Evolutionary conservation across 1,284 basidiomycete genomes (phyloP), one percentile per base, ranked within the genome.

Genomic region (Rhodotorula sp.): DNA sequence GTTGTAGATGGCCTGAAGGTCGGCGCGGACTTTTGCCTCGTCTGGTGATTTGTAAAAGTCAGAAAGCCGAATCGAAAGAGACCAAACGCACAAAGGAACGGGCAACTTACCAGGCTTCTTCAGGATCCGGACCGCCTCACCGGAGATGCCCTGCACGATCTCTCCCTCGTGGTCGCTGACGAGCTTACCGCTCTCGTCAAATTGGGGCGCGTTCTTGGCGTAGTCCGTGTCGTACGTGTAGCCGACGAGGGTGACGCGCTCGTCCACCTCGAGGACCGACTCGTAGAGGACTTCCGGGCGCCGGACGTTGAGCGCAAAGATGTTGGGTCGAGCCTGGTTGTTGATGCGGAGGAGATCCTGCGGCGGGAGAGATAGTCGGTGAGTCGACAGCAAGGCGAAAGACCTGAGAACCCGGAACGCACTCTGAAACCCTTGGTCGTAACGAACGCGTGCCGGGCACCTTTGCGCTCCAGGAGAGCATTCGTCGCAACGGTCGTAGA

Each of bases 401-500:
- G 50, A 6, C 38, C 10, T 43, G 8, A 2, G 38, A 43, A 43
- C 38, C 12, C 38, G 38, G 80, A 97, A 97, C 19, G 91, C 92
- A 72, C 95, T 95, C 89, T 85, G 97, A 97, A 0, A 93, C 95
- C 75, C 79, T 89, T 88, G 0, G 95, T 97, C 79, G 95, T 97
- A 26, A 98, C 82, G 31, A 99, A 84, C 0, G 93, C 95, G 72
- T 97, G 93, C 74, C 89, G 88, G 78, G 92, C 89, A 1, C 95
- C 95, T 80, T 94, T 95, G 52, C 95, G 88, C 80, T 98, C 95
- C 8, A 99, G 85, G 0, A 99, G 85, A 0, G 95, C 95, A 77
- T 98, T 99, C 23, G 95, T 99, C 0, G 93, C 95, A 3, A 98
- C 93, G 0, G 95, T 99, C 0, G 95, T 98, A 0, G 91, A 93